These are phyloP conservation scores for Trichophyton benhamiae DNA, from an alignment of 2,329 filamentous ascomycete genomes.

Conservation along the genomic window DNA sequence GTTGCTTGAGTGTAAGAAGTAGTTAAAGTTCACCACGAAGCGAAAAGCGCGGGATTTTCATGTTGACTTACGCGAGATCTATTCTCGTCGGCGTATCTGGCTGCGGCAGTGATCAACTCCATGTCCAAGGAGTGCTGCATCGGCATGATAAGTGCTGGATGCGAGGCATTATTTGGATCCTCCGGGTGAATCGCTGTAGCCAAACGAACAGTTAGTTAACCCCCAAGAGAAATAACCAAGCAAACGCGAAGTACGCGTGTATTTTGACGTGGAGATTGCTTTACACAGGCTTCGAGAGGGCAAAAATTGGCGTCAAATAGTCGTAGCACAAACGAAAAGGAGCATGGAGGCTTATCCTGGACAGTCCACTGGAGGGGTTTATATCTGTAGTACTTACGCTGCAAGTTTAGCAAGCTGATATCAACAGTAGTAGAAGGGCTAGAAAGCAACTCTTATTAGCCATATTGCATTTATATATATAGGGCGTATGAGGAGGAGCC, in stretches of 20 bases:
- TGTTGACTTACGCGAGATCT: background rate
- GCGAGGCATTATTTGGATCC: background rate
- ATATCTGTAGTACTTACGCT: conserved; percentile 5
- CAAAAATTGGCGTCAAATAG: background rate
- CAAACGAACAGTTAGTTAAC: background rate
- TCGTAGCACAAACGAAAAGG: background rate
- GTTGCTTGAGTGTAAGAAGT: background rate
- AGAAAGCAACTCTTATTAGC: background rate
- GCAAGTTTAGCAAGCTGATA: conserved; percentile 3
- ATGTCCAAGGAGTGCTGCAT: conserved; percentile 5
- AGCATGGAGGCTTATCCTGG: background rate
- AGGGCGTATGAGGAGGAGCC: background rate
- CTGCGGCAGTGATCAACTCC: conserved; percentile 1
- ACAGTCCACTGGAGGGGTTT: background rate
- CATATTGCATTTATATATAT: too few relatives aligned
- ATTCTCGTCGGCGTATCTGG: conserved; percentile 1
- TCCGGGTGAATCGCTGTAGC: conserved; percentile 3
- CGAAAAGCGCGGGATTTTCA: too few relatives aligned
- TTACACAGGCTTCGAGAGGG: background rate
- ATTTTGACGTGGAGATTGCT: background rate
- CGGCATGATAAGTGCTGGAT: background rate
- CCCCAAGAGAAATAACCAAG: background rate
- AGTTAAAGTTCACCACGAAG: too few relatives aligned
- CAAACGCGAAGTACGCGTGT: background rate
- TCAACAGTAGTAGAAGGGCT: conserved; percentile 6